These are phyloP conservation scores for Rosa multiflora DNA, from an alignment of 306 rosid genomes.

Conservation along the genomic window DNA sequence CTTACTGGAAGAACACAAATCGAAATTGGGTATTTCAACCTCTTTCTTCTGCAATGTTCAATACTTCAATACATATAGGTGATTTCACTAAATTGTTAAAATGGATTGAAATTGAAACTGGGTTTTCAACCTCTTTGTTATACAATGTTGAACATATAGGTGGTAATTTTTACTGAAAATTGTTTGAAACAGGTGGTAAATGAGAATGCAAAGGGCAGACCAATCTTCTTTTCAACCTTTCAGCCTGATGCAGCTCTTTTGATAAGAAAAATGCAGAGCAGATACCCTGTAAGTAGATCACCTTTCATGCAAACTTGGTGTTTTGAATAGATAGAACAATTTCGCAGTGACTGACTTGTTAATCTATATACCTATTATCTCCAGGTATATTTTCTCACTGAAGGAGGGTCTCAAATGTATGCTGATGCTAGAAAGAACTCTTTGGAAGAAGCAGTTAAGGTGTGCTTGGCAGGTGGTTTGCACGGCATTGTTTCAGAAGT, in stretches of 20 bases:
- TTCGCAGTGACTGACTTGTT: not conserved
- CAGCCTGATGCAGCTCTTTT: conserved; percentile 75
- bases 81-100: not conserved
- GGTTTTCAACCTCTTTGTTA: not conserved
- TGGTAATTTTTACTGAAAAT: not conserved
- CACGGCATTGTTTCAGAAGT: conserved; percentile 56
- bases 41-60: not conserved
- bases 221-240: conserved; percentile 68
- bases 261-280: conserved; percentile 53
- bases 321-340: not conserved
- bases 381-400: conserved; percentile 51
- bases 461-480: conserved; percentile 45
- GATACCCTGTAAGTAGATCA: conserved; percentile 57
- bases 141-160: not conserved
- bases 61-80: not conserved
- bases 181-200: conserved; percentile 46
- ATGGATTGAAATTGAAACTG: not conserved
- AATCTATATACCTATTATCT: not conserved
- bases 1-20: not conserved
- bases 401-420: conserved; percentile 39
- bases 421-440: conserved; percentile 47
- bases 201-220: conserved; percentile 58
- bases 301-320: not conserved
- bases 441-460: conserved; percentile 42
- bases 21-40: not conserved